Percentiles rank a stretch among this genome's conserved stretches.
Conservation (phyloP, 371 early-diverging fungal species). For the Circinella minor region DNA sequence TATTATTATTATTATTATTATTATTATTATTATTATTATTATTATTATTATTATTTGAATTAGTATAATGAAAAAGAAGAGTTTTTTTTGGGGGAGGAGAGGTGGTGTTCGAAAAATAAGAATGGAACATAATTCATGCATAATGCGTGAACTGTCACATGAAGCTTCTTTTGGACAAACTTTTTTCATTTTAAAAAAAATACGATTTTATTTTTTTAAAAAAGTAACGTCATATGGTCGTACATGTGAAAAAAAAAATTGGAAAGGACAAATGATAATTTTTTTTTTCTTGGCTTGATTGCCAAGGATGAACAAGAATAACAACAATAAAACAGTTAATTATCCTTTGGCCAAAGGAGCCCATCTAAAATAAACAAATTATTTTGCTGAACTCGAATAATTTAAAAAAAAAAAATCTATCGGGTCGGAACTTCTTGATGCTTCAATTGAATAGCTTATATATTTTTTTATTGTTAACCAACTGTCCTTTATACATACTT, state of each 20-base stretch:
- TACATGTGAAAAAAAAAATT: constrained; percentile 3
- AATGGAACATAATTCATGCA: constrained; percentile 4
- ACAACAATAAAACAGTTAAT: too few species aligned
- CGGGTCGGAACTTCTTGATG: too few species aligned
- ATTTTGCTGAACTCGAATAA: too few species aligned
- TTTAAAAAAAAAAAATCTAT: too few species aligned
- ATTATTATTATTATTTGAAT: not conserved
- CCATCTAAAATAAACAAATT: too few species aligned
- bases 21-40: not conserved
- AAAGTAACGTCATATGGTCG: constrained; percentile 18
- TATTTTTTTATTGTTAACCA: not conserved
- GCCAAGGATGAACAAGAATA: too few species aligned
- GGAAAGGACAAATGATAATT: constrained; percentile 1
- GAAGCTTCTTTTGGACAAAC: not conserved
- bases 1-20: not conserved
- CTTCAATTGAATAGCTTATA: too few species aligned
- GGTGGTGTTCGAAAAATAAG: not conserved
- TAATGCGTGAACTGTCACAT: constrained; percentile 6
- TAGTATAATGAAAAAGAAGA: not conserved
- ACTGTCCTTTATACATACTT: too few species aligned
- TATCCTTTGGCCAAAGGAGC: too few species aligned
- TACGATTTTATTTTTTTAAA: not conserved
- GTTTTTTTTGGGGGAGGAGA: not conserved
- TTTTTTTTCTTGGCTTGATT: too few species aligned
- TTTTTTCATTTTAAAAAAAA: constrained; percentile 7